These are phyloP conservation scores for Citrus sp. DNA, from an alignment of 345 rosid species.

Conservation along the genomic window DNA sequence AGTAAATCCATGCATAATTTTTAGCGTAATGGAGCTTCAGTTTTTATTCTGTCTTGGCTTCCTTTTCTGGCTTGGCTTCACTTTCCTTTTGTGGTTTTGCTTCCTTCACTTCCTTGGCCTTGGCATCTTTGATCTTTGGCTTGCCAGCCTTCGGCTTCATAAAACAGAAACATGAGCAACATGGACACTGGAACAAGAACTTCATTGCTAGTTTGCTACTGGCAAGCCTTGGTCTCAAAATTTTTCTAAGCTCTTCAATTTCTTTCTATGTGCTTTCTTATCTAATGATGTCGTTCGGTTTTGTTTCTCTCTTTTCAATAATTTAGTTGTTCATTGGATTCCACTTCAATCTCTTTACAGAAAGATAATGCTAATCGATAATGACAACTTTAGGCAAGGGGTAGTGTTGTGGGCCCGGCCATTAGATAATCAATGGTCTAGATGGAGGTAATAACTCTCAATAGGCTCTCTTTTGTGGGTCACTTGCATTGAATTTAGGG, in stretches of 20 bases:
- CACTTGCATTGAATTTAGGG: slow-evolving; percentile 18
- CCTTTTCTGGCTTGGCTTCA: slow-evolving; percentile 14
- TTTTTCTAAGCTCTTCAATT: neutral
- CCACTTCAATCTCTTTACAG: slow-evolving; percentile 56
- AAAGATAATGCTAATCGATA: slow-evolving; percentile 28
- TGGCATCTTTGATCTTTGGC: slow-evolving; percentile 46
- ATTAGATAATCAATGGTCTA: slow-evolving; percentile 13
- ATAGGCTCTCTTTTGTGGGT: slow-evolving; percentile 23
- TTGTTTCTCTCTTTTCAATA: neutral
- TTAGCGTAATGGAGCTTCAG: neutral
- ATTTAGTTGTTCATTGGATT: slow-evolving; percentile 34
- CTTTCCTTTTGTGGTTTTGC: slow-evolving; percentile 17
- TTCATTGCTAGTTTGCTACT: slow-evolving; percentile 51
- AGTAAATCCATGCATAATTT: neutral
- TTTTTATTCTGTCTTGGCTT: slow-evolving; percentile 18
- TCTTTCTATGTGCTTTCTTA: slow-evolving; percentile 24
- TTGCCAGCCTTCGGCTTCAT: slow-evolving; percentile 68
- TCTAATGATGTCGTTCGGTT: slow-evolving; percentile 22
- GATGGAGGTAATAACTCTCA: neutral
- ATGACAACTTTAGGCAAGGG: slow-evolving; percentile 21
- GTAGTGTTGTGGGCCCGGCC: slow-evolving; percentile 9
- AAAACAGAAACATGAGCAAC: slow-evolving; percentile 87
- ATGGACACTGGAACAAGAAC: slow-evolving; percentile 88
- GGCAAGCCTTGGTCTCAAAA: slow-evolving; percentile 9
- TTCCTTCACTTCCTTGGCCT: slow-evolving; percentile 25